phyloP scores from a whole-genome alignment of 1,284 basidiomycete genomes.

The Ceratobasidium sp. region DNA sequence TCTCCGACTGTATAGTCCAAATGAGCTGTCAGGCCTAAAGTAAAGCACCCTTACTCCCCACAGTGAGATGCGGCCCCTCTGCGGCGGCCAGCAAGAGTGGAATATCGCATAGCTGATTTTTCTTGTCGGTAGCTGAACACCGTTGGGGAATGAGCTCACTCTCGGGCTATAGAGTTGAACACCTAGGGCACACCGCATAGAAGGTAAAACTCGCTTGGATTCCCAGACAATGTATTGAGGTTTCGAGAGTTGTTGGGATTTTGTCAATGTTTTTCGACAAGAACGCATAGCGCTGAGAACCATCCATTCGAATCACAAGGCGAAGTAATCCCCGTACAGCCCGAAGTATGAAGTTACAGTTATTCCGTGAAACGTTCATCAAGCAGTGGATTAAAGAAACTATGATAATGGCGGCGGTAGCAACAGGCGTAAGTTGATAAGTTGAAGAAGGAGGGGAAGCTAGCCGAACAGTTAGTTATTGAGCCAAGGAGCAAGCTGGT shows the following conservation, averaged over 20 bases:
- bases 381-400: background rate
- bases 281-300: no score
- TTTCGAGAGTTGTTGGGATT: slow-evolving; percentile 1
- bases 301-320: background rate
- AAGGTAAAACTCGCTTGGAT: background rate
- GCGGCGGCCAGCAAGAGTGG: no score
- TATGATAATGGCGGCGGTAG: background rate
- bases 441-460: background rate
- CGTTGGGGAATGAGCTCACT: background rate
- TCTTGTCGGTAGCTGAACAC: background rate
- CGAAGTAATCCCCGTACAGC: background rate
- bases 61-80: no score
- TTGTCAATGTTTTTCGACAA: background rate
- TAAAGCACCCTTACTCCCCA: background rate
- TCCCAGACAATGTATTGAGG: background rate
- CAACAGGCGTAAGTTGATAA: background rate
- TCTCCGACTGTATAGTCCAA: no score
- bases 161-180: slow-evolving; percentile 6
- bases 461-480: background rate
- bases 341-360: slow-evolving; percentile 4
- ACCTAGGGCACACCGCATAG: slow-evolving; percentile 13
- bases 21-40: no score
- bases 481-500: no score
- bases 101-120: no score
- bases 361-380: background rate